A percentile compares a stretch with the other conserved stretches of the same genome.
Conservation (phyloP, 495 filamentous ascomycete genomes). For the Podospora appendiculata region DNA sequence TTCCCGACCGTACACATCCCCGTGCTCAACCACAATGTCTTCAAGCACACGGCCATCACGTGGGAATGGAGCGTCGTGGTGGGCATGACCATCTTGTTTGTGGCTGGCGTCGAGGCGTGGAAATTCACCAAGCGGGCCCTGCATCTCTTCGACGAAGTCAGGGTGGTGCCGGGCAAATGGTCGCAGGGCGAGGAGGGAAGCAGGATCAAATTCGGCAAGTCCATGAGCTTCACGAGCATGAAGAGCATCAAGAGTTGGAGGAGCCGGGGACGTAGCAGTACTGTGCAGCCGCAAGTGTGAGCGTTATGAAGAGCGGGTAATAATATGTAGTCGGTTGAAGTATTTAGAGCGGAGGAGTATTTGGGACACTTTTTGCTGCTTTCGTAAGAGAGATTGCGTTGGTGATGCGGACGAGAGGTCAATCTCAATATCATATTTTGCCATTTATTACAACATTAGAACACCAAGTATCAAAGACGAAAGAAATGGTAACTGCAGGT, state of each 20-base stretch:
- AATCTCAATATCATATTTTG: no score
- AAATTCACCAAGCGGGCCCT: constrained; percentile 52
- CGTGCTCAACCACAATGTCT: constrained; percentile 56
- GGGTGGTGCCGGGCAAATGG: constrained; percentile 31
- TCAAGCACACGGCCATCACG: constrained; percentile 64
- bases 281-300: no score
- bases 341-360: neutral
- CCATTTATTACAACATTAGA: no score
- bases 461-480: no score
- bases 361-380: no score
- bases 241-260: constrained; percentile 26
- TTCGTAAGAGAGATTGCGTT: no score
- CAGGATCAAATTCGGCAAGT: constrained; percentile 20
- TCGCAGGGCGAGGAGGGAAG: constrained; percentile 34
- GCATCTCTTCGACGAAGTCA: constrained; percentile 35
- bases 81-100: constrained; percentile 52
- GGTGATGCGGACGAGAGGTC: no score
- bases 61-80: constrained; percentile 68
- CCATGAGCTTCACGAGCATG: constrained; percentile 34
- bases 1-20: constrained; percentile 73
- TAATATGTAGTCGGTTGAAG: neutral
- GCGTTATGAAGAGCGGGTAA: neutral
- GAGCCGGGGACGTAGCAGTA: constrained; percentile 20
- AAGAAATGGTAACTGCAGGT: no score
- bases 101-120: constrained; percentile 59